Conservation (phyloP, 2,329 filamentous ascomycete genomes). For the Paracoccidioides brasiliensis region DNA sequence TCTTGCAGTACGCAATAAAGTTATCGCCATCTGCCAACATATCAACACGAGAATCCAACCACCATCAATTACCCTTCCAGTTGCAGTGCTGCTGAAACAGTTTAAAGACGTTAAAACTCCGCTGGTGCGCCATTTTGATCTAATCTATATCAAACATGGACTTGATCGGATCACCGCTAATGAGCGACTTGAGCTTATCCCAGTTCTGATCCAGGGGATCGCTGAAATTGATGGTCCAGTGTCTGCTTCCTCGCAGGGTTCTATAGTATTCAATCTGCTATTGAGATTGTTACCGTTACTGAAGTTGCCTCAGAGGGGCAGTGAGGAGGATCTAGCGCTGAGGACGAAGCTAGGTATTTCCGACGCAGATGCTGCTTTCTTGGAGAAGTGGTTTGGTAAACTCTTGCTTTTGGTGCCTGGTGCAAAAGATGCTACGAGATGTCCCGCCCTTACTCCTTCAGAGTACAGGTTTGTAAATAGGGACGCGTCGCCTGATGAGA, state of each 20-base stretch:
- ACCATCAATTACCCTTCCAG: slow-evolving; percentile 61
- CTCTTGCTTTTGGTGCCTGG: slow-evolving; percentile 56
- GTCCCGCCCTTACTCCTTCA: slow-evolving; percentile 49
- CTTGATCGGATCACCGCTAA: slow-evolving; percentile 45
- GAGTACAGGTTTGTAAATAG: slow-evolving; percentile 60
- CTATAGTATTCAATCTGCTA: slow-evolving; percentile 69
- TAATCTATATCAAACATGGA: slow-evolving; percentile 81
- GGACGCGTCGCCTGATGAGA: slow-evolving; percentile 33
- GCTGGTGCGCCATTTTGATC: slow-evolving; percentile 74
- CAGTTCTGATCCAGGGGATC: slow-evolving; percentile 55
- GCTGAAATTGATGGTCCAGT: slow-evolving; percentile 8
- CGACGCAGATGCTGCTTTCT: slow-evolving; percentile 57
- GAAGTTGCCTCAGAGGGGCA: slow-evolving; percentile 58
- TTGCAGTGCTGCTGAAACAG: slow-evolving; percentile 71
- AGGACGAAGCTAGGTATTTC: slow-evolving; percentile 53
- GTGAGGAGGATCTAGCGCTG: slow-evolving; percentile 60
- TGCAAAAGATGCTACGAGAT: slow-evolving; percentile 28
- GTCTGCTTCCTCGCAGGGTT: slow-evolving; percentile 37
- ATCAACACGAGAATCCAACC: slow-evolving; percentile 52
- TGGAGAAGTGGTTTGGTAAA: slow-evolving; percentile 64
- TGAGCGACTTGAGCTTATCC: slow-evolving; percentile 61
- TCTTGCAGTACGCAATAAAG: slow-evolving; percentile 65
- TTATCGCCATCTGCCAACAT: slow-evolving; percentile 59
- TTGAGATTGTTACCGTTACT: slow-evolving; percentile 59
- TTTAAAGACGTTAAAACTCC: slow-evolving; percentile 67